phyloP scores from a whole-genome alignment of 148 eudicot genomes.

The Rhododendron simsii region DNA sequence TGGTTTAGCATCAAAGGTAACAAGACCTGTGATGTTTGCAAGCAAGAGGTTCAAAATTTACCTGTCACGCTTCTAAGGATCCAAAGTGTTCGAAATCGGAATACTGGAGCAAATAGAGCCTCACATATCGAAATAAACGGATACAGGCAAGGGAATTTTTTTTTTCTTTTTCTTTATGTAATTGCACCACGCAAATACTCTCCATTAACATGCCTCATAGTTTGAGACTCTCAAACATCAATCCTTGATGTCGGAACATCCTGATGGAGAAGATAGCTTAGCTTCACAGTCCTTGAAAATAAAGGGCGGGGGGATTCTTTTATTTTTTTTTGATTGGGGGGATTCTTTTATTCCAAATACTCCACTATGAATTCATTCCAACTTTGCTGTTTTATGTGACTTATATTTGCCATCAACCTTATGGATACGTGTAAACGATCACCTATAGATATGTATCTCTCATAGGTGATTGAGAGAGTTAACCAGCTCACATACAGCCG shows the following conservation, averaged over 20 bases:
- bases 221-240: background rate
- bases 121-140: conserved; percentile 41
- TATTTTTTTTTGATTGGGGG: background rate
- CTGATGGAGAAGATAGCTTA: background rate
- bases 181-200: background rate
- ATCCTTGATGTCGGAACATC: background rate
- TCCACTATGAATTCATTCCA: background rate
- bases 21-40: conserved; percentile 88
- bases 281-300: background rate
- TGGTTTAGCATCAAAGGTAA: conserved; percentile 95
- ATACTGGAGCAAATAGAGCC: conserved; percentile 25
- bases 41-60: conserved; percentile 77
- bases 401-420: background rate
- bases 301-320: background rate
- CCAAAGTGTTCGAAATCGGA: conserved; percentile 43
- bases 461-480: background rate
- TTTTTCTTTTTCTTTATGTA: background rate
- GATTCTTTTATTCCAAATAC: background rate
- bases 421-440: background rate
- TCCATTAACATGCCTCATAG: background rate
- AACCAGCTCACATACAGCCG: background rate
- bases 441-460: background rate
- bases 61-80: conserved; percentile 87
- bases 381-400: background rate
- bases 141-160: conserved; percentile 45